Evolutionary conservation across 148 eudicot species (phyloP).

Genomic region (Euryodendron excelsum): DNA sequence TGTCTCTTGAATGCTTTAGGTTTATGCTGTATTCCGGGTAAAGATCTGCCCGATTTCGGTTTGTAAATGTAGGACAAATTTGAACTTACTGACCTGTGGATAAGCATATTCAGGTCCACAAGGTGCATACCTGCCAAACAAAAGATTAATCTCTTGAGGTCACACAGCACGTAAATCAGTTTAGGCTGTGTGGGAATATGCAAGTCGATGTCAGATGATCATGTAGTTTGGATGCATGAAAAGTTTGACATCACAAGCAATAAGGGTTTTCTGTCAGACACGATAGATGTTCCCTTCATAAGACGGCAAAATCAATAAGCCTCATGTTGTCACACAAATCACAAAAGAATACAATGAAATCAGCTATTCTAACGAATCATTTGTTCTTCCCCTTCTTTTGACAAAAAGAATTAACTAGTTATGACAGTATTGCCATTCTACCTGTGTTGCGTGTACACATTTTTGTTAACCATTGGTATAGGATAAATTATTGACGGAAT

Average conservation of each 20-base stretch:
- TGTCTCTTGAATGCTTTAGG: too few relatives aligned
- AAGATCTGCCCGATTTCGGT: too few relatives aligned
- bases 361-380: too few relatives aligned
- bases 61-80: too few relatives aligned
- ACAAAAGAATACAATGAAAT: background rate
- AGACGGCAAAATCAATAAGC: background rate
- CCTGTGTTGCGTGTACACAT: background rate
- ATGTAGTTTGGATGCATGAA: background rate
- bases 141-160: slow-evolving; percentile 9
- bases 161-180: background rate
- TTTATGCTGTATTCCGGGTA: too few relatives aligned
- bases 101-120: slow-evolving; percentile 32
- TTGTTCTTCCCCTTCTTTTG: too few relatives aligned
- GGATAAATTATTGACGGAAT: background rate
- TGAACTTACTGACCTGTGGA: slow-evolving; percentile 28
- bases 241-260: background rate
- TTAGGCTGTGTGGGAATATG: background rate
- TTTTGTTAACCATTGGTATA: background rate
- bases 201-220: background rate
- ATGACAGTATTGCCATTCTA: background rate
- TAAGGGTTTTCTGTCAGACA: background rate
- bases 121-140: slow-evolving; percentile 26
- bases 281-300: background rate
- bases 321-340: background rate
- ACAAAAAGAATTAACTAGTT: background rate